These are phyloP conservation scores for Nigrospora oryzae DNA, from an alignment of 2,329 filamentous ascomycete species.

Conservation along the genomic window DNA sequence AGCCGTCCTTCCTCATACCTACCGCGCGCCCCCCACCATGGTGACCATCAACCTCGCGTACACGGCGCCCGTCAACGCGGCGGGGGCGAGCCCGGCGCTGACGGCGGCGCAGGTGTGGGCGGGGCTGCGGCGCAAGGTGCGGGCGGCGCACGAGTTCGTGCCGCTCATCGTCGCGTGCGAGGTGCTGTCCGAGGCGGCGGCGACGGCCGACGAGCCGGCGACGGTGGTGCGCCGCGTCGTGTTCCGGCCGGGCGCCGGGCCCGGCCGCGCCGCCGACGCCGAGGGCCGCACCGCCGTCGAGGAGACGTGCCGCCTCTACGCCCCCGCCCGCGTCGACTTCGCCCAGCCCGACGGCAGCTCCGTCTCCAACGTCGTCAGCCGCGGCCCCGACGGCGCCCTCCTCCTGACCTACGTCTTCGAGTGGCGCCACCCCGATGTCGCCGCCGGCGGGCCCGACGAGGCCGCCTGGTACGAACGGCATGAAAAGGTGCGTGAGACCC, in stretches of 20 bases:
- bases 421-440: conserved; percentile 21
- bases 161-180: conserved; percentile 23
- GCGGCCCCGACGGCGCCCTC: conserved; percentile 16
- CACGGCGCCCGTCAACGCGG: conserved; percentile 26
- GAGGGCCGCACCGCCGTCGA: conserved; percentile 7
- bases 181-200: conserved; percentile 19
- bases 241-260: conserved; percentile 13
- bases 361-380: conserved; percentile 24
- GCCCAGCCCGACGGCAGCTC: conserved; percentile 25
- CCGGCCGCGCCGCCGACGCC: neutral
- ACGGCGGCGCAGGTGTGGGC: conserved; percentile 24
- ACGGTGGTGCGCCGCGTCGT: conserved; percentile 18
- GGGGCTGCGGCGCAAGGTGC: conserved; percentile 26
- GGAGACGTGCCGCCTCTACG: conserved; percentile 22
- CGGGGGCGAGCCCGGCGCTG: conserved; percentile 16
- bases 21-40: conserved; percentile 21
- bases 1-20: too few relatives aligned
- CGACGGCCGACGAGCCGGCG: neutral
- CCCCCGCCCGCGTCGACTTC: conserved; percentile 24
- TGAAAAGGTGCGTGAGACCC: too few relatives aligned
- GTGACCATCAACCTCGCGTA: conserved; percentile 23
- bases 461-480: too few relatives aligned
- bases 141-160: conserved; percentile 25
- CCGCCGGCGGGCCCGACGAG: neutral
- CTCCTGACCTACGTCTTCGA: conserved; percentile 26